Base-by-base conservation (phyloP, 2,329 filamentous ascomycete genomes). In the Phaeoacremonium minimum region DNA sequence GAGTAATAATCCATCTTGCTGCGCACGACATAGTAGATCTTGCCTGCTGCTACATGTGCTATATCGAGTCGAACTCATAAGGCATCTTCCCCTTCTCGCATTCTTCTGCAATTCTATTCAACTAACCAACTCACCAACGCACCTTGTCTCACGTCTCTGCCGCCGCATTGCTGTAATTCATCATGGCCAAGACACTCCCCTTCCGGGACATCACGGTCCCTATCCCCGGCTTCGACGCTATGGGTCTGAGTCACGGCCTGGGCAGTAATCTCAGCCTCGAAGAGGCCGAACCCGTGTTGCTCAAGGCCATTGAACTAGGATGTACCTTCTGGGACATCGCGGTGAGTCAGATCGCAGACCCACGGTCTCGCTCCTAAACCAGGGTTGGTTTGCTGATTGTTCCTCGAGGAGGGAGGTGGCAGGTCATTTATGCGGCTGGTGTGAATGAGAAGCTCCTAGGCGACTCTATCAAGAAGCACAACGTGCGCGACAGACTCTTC, bases 391-490 rank as follows among this genome's bases (percentile, higher is more conserved):
- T 9, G n/a, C 20, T 8, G 8, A 9, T n/a, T 26, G n/a, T n/a
- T n/a, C n/a, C n/a, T n/a, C n/a, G n/a, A n/a, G n/a, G n/a, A n/a
- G n/a, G n/a, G n/a, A n/a, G n/a, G n/a, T 18, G 30, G 16, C 15
- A 9, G 65, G 66, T 71, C 15, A 56, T 63, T 5, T 73, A 72
- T 39, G 47, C 56, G 47, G 58, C 60, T 2, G 68, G 68, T 22
- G 58, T 69, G 11, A 72, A 73, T 33, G 69, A 73, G 37, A 70
- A 67, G 48, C 57, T 73, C 0, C 50, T 73, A 0, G 69, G 68
- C 4, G 66, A 71, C 19, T 73, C 71, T 41, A 70, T 73, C 41
- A 49, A 61, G 17, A 73, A 71, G 45, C 67, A 73, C 49, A 67
- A 71, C 33, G 54, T 67, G 8, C 64, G 69, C 2, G 67, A 71